Conservation (phyloP, 768 basidiomycete genomes). For the Auriculariales sp. region DNA sequence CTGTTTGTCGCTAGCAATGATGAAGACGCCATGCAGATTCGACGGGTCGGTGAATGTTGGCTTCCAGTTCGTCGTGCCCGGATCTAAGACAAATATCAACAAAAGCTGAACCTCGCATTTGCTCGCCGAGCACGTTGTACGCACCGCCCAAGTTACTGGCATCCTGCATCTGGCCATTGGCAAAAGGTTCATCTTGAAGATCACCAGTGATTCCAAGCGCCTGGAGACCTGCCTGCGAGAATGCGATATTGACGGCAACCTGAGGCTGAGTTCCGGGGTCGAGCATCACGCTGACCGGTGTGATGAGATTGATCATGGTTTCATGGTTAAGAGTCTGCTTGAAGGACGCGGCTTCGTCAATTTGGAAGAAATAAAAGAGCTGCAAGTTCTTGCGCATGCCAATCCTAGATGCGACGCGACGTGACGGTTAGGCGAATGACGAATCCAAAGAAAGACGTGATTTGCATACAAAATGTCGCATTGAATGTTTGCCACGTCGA, state of each 20-base stretch:
- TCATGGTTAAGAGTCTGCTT: slow-evolving; percentile 16
- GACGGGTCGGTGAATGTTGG: slow-evolving; percentile 24
- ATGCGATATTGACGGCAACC: slow-evolving; percentile 36
- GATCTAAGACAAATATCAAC: no score
- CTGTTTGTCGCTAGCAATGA: slow-evolving; percentile 33
- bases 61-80: slow-evolving; percentile 26
- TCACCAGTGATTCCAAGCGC: slow-evolving; percentile 25
- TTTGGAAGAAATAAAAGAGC: slow-evolving; percentile 36
- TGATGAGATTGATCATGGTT: slow-evolving; percentile 30
- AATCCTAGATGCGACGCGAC: slow-evolving; percentile 6
- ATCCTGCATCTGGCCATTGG: slow-evolving; percentile 25
- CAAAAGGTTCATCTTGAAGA: slow-evolving; percentile 24
- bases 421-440: background rate
- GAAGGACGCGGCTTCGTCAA: slow-evolving; percentile 29
- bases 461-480: slow-evolving; percentile 9
- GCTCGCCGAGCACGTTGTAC: no score
- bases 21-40: slow-evolving; percentile 31
- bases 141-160: slow-evolving; percentile 25
- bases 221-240: slow-evolving; percentile 33
- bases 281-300: slow-evolving; percentile 28
- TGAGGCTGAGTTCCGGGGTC: slow-evolving; percentile 18
- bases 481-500: slow-evolving; percentile 8
- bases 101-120: no score
- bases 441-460: background rate
- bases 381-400: slow-evolving; percentile 33